A percentile compares a stretch with the other conserved stretches of the same genome.
Evolutionary conservation across 2,329 filamentous ascomycete genomes (phyloP).

Genomic region (Malbranchea cinnamomea): DNA sequence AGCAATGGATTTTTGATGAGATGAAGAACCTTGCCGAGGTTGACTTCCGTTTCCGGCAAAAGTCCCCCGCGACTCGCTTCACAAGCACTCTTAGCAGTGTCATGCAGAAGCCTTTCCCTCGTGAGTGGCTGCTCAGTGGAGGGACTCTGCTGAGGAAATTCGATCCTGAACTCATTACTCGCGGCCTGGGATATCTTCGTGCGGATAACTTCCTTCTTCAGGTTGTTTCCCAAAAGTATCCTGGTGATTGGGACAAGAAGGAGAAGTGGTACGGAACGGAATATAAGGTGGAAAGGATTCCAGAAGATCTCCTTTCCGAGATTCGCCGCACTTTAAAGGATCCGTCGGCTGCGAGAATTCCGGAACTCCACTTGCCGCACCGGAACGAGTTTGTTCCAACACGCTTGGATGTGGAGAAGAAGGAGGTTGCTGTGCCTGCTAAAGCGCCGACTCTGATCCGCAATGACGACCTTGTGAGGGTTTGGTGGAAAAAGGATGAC

Average conservation of each 20-base stretch:
- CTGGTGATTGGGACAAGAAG: slow-evolving; percentile 70
- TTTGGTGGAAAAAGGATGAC: slow-evolving; percentile 98
- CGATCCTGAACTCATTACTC: slow-evolving; percentile 58
- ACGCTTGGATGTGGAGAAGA: slow-evolving; percentile 87
- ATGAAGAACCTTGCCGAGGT: slow-evolving; percentile 82
- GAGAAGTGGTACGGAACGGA: slow-evolving; percentile 99
- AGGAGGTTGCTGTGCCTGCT: slow-evolving; percentile 62
- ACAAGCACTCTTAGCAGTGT: slow-evolving; percentile 69
- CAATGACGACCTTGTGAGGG: slow-evolving; percentile 63
- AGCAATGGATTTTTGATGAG: slow-evolving; percentile 90
- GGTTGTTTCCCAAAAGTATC: slow-evolving; percentile 68
- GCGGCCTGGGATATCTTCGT: slow-evolving; percentile 57
- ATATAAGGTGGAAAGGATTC: slow-evolving; percentile 69
- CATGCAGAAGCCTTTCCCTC: slow-evolving; percentile 82
- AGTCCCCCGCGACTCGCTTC: slow-evolving; percentile 76
- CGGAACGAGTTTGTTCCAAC: slow-evolving; percentile 93
- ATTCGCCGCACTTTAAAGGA: slow-evolving; percentile 50
- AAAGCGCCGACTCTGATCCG: slow-evolving; percentile 67
- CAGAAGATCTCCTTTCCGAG: slow-evolving; percentile 56
- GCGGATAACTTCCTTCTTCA: slow-evolving; percentile 83
- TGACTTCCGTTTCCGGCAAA: slow-evolving; percentile 89
- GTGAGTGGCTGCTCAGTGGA: slow-evolving; percentile 77
- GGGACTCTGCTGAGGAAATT: slow-evolving; percentile 64
- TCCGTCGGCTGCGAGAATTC: slow-evolving; percentile 43
- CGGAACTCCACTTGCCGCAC: slow-evolving; percentile 71